phyloP scores from a whole-genome alignment of 148 eudicot genomes.

The Nepenthes gracilis region DNA sequence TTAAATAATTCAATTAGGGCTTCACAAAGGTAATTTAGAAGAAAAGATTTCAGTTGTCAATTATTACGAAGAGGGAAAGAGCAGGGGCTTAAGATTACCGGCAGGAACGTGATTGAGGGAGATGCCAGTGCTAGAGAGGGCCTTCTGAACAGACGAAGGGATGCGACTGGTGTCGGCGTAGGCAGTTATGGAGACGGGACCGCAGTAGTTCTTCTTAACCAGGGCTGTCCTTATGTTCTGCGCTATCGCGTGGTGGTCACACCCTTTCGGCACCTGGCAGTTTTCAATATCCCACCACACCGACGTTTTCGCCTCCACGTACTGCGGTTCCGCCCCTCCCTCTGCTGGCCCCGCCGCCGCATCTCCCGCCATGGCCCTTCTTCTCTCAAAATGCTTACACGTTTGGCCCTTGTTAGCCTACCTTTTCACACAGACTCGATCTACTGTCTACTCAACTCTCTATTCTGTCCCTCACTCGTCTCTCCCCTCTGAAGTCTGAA shows the following conservation, averaged over 20 bases:
- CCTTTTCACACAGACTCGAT: no score
- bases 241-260: constrained; percentile 52
- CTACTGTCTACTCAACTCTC: no score
- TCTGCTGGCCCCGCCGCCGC: no score
- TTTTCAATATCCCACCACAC: constrained; percentile 92
- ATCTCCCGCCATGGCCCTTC: no score
- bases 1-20: no score
- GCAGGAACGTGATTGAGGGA: constrained; percentile 72
- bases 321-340: constrained; percentile 27
- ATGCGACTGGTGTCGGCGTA: constrained; percentile 52
- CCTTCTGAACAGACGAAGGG: constrained; percentile 30
- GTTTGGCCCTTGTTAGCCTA: no score
- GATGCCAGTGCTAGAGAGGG: constrained; percentile 56
- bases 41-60: no score
- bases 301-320: constrained; percentile 47
- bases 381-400: no score
- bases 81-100: constrained; percentile 9
- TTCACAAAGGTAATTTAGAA: no score
- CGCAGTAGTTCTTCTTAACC: constrained; percentile 36
- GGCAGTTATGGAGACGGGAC: constrained; percentile 55
- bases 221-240: constrained; percentile 60
- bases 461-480: no score
- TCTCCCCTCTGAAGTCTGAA: no score
- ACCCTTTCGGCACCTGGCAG: constrained; percentile 53
- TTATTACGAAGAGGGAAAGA: background rate